Evolutionary conservation across 2,329 filamentous ascomycete species (phyloP).

Genomic region (Sclerotinia glacialis): DNA sequence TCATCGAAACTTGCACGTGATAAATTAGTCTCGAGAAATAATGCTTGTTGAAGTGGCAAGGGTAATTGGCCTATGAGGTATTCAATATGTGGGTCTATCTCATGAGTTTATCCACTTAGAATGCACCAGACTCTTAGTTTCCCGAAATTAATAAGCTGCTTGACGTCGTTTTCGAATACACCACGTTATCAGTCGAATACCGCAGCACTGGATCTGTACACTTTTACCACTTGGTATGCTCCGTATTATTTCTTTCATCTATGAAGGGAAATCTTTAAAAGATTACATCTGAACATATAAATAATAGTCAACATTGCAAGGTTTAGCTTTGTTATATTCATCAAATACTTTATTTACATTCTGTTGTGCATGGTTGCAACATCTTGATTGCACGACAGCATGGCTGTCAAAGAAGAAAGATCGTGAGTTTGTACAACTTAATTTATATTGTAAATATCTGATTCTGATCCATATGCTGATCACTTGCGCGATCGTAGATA

Average conservation of each 20-base stretch:
- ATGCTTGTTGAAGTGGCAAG: background rate
- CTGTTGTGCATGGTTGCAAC: slow-evolving; percentile 20
- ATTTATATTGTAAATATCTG: background rate
- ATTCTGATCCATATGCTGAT: background rate
- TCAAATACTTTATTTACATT: background rate
- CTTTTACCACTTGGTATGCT: background rate
- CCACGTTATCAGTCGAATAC: background rate
- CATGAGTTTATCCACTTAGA: background rate
- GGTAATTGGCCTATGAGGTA: background rate
- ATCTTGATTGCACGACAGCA: slow-evolving; percentile 40
- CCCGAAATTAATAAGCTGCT: background rate
- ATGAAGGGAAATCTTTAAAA: background rate
- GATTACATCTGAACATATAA: background rate
- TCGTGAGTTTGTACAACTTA: slow-evolving; percentile 43
- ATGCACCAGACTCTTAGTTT: background rate
- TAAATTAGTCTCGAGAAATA: too few species aligned
- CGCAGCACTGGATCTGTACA: background rate
- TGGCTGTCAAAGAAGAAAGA: slow-evolving; percentile 56
- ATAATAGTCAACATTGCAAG: slow-evolving; percentile 3
- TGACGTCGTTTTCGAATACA: background rate
- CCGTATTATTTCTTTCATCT: background rate
- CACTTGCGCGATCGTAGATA: slow-evolving; percentile 45
- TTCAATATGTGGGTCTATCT: background rate
- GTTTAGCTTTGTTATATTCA: background rate
- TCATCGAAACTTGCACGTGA: slow-evolving; percentile 19